Percentiles rank a stretch among this genome's conserved stretches.
phyloP scores from a whole-genome alignment of 1,284 basidiomycete species.

The Ceratobasidium sp. region DNA sequence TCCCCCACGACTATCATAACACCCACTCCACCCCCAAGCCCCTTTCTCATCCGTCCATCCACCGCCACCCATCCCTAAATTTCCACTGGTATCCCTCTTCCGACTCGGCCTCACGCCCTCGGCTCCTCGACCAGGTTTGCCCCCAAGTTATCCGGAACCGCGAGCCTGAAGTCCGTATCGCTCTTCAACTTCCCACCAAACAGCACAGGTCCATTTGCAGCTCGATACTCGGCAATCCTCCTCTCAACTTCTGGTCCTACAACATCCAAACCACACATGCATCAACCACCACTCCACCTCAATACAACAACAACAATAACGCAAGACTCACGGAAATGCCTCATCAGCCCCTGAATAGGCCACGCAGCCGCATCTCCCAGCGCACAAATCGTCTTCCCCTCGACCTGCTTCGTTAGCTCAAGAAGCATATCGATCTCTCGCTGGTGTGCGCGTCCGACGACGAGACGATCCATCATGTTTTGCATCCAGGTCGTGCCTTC shows the following conservation, averaged over 20 bases:
- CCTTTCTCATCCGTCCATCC: too few relatives aligned
- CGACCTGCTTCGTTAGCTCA: slow-evolving; percentile 90
- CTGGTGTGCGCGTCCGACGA: slow-evolving; percentile 88
- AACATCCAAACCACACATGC: slow-evolving; percentile 2
- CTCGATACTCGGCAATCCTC: slow-evolving; percentile 85
- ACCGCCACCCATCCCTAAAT: too few relatives aligned
- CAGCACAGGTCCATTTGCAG: slow-evolving; percentile 84
- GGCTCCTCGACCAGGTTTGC: slow-evolving; percentile 59
- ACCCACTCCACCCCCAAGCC: too few relatives aligned
- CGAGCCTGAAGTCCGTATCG: slow-evolving; percentile 79
- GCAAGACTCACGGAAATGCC: slow-evolving; percentile 82
- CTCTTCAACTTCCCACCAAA: slow-evolving; percentile 88
- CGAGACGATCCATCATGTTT: slow-evolving; percentile 97
- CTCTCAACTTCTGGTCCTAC: slow-evolving; percentile 85
- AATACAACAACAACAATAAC: not conserved
- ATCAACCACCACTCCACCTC: not conserved
- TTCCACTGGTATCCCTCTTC: too few relatives aligned
- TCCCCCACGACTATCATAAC: too few relatives aligned
- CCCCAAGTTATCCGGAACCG: slow-evolving; percentile 87
- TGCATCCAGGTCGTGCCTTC: slow-evolving; percentile 99
- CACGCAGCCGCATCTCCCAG: slow-evolving; percentile 98
- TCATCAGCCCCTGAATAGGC: slow-evolving; percentile 97
- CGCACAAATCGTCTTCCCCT: slow-evolving; percentile 96
- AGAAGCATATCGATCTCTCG: slow-evolving; percentile 98
- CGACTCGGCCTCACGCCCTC: slow-evolving; percentile 1